phyloP scores from a whole-genome alignment of 345 rosid genomes.

The rapeseed (Brassica napus) region DNA sequence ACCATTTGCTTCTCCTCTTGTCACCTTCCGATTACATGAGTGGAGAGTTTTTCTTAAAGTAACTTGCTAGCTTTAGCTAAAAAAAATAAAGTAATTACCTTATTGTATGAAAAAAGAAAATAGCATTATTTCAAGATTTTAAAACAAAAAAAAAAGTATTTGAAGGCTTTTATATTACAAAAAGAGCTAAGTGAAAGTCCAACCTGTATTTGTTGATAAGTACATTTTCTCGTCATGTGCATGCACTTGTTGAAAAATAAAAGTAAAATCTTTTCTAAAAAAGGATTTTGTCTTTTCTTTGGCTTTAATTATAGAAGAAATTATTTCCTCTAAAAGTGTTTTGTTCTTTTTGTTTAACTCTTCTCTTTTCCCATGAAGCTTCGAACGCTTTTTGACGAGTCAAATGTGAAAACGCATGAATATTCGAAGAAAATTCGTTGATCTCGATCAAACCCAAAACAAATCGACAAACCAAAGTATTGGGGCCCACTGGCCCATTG shows the following conservation, averaged over 20 bases:
- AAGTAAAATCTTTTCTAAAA: background rate
- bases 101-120: slow-evolving; percentile 32
- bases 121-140: slow-evolving; percentile 18
- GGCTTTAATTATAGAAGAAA: slow-evolving; percentile 36
- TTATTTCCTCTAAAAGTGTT: background rate
- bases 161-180: background rate
- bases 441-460: background rate
- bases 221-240: slow-evolving; percentile 32
- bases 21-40: slow-evolving; percentile 33
- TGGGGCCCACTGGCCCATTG: background rate
- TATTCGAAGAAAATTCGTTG: slow-evolving; percentile 4
- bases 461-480: background rate
- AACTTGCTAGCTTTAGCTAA: slow-evolving; percentile 20
- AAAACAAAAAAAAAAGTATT: background rate
- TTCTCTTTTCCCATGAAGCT: slow-evolving; percentile 34
- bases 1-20: slow-evolving; percentile 27
- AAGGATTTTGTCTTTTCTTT: slow-evolving; percentile 33
- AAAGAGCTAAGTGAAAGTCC: slow-evolving; percentile 34
- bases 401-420: background rate
- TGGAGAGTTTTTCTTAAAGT: slow-evolving; percentile 24
- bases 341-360: background rate
- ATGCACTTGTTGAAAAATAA: slow-evolving; percentile 27
- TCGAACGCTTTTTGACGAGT: slow-evolving; percentile 32
- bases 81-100: slow-evolving; percentile 31
- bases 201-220: slow-evolving; percentile 34